A percentile compares a stretch with the other conserved stretches of the same genome.
Conservation (phyloP, 164 flowering plant species). For the Vitis cinerea region DNA sequence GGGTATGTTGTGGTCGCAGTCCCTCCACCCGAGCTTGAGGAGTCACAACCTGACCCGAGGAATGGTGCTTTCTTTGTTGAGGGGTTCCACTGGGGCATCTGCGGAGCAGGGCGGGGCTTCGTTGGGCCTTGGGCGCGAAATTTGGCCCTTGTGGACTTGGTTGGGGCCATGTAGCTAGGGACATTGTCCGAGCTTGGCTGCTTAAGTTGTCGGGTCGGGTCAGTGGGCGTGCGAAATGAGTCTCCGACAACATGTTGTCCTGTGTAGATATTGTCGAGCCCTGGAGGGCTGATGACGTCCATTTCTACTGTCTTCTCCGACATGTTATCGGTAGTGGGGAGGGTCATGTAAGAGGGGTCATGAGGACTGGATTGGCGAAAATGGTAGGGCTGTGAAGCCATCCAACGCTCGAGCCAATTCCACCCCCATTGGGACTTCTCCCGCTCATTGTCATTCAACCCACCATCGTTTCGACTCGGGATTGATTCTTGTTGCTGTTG, state of each 20-base stretch:
- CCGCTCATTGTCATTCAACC: conserved; percentile 19
- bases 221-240: not conserved
- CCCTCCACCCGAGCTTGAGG: conserved; percentile 74
- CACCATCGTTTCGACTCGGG: conserved; percentile 9
- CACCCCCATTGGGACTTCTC: conserved; percentile 76
- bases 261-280: too few relatives aligned
- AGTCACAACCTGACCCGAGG: conserved; percentile 44
- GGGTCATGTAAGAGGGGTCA: conserved; percentile 41
- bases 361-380: conserved; percentile 24
- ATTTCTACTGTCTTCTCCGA: conserved; percentile 88
- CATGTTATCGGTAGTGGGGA: conserved; percentile 49
- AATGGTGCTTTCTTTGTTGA: conserved; percentile 38
- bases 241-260: too few relatives aligned
- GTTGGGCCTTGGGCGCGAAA: conserved; percentile 31
- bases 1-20: conserved; percentile 25
- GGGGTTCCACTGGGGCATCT: conserved; percentile 51
- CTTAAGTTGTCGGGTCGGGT: conserved; percentile 16
- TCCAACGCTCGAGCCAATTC: conserved; percentile 96
- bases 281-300: conserved; percentile 46
- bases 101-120: conserved; percentile 31
- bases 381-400: conserved; percentile 70
- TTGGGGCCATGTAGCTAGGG: conserved; percentile 95
- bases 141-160: conserved; percentile 88
- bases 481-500: not conserved
- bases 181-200: conserved; percentile 28